A percentile compares a stretch with the other conserved stretches of the same genome.
Evolutionary conservation across 2,329 filamentous ascomycete species (phyloP).

Genomic region (Blastomyces silverae): DNA sequence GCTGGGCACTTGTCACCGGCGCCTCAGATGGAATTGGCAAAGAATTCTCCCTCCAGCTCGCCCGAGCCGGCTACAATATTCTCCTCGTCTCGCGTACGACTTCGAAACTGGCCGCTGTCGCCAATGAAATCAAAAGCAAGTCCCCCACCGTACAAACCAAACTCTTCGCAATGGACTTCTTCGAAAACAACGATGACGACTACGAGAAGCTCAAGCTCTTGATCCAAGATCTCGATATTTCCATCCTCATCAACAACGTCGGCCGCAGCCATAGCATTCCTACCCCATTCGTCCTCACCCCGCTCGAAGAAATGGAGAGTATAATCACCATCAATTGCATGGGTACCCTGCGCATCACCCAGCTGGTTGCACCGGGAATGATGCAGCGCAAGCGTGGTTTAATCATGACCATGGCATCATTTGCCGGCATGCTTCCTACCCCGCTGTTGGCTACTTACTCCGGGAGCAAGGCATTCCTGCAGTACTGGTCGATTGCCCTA

Average conservation of each 20-base stretch:
- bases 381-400: slow-evolving; percentile 75
- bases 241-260: slow-evolving; percentile 93
- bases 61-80: slow-evolving; percentile 86
- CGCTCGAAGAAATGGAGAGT: slow-evolving; percentile 70
- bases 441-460: slow-evolving; percentile 93
- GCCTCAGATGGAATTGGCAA: slow-evolving; percentile 96
- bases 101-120: slow-evolving; percentile 75
- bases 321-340: slow-evolving; percentile 96
- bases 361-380: slow-evolving; percentile 78
- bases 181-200: slow-evolving; percentile 68
- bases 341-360: slow-evolving; percentile 81
- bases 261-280: slow-evolving; percentile 91
- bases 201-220: slow-evolving; percentile 66
- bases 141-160: slow-evolving; percentile 65
- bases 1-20: slow-evolving; percentile 90
- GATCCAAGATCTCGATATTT: slow-evolving; percentile 68
- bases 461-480: slow-evolving; percentile 94
- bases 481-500: slow-evolving; percentile 87
- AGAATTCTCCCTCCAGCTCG: slow-evolving; percentile 87
- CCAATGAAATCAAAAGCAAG: slow-evolving; percentile 61
- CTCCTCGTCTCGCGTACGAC: slow-evolving; percentile 92
- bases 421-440: slow-evolving; percentile 85
- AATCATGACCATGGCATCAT: slow-evolving; percentile 95
- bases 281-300: slow-evolving; percentile 75
- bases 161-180: slow-evolving; percentile 85